Evolutionary conservation across 2,329 filamentous ascomycete genomes (phyloP), one percentile per base, ranked within the genome.

Genomic region (Alternaria longipes): DNA sequence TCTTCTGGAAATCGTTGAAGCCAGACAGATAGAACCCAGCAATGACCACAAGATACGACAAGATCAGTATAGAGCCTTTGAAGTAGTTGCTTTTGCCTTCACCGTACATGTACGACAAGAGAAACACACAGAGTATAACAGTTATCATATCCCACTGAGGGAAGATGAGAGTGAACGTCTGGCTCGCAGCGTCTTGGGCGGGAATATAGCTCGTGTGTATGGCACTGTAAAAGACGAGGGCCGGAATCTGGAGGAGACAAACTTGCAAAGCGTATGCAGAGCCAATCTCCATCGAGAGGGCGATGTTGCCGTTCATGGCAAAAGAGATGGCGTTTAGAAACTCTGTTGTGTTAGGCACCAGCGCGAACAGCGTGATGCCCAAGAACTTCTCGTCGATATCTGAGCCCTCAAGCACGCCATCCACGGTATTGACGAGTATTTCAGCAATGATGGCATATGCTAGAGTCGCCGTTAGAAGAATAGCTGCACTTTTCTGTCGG

Each of bases 61-160:
- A 83, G 65, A 98, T 89, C 54, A 99, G 84, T 70, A 98, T 97
- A 67, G 92, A 97, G 53, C 95, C 95, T 83, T 99, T 99, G 88
- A 99, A 99, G 81, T 99, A 99, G 80, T 99, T 99, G 84, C 94
- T 98, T 87, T 99, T 99, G 41, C 95, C 95, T 81, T 99, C 95
- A 53, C 94, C 92, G 72, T 98, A 97, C 84, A 99, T 94, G 83
- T 98, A 97, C 73, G 93, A 97, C 67, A 99, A 88, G 58, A 99
- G 83, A 82, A 99, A 97, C 18, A 99, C 93, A 73, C 94, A 97
- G 16, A 99, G 82, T 61, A 98, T 97, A 16, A 98, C 93, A 0
- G 92, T 97, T 12, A 98, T 90, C 92, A 99, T 96, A 78, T 99
- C 95, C 94, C 94, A 99, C 79, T 99, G 95, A 1, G 95, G 95